Evolutionary conservation across 371 early-diverging fungal species (phyloP), one percentile per base, ranked within the genome.

Genomic region (Entomophthora muscae): DNA sequence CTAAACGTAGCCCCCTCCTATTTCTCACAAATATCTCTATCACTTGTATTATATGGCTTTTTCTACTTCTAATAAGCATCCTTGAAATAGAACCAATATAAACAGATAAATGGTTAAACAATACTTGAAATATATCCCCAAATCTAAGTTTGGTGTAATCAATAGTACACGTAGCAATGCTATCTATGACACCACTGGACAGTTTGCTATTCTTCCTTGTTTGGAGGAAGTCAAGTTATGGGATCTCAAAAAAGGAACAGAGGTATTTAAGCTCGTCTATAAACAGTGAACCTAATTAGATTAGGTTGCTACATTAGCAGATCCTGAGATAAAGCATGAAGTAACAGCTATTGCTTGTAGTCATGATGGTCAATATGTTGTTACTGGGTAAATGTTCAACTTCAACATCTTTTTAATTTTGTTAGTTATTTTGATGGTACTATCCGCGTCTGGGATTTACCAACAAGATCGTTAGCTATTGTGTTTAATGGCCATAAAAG

Each of bases 401-500:
- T 58, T 61, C 42, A 52, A 57, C 3, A 1, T 64, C 29, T 26
- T 31, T 13, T 21, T 3, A 22, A 13, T 53, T 52, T 30, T 29
- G 29, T 3, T 69, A 80, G 81, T 22, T 86, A 91, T 68, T 71
- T 80, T n/a, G 88, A 92, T 69, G 92, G 92, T 65, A 78, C 84
- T 21, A 85, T 92, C 69, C 80, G 90, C 30, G 69, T 89, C 56
- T 89, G 89, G 91, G 79, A 73, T 63, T 73, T 72, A 60, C 61
- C 63, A 62, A 65, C 66, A 57, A 66, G 52, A 27, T 63, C 12
- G 63, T 69, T 30, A 65, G 70, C 75, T 1, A 85, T 90, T 23
- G 84, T 85, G 30, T 82, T 97, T 66, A 93, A 90, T 67, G 98
- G 98, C 21, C 98, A 97, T 76, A 79, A 85, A 29, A 79, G 85